phyloP scores from a whole-genome alignment of 2,329 filamentous ascomycete species.

The Aspergillus hortae region DNA sequence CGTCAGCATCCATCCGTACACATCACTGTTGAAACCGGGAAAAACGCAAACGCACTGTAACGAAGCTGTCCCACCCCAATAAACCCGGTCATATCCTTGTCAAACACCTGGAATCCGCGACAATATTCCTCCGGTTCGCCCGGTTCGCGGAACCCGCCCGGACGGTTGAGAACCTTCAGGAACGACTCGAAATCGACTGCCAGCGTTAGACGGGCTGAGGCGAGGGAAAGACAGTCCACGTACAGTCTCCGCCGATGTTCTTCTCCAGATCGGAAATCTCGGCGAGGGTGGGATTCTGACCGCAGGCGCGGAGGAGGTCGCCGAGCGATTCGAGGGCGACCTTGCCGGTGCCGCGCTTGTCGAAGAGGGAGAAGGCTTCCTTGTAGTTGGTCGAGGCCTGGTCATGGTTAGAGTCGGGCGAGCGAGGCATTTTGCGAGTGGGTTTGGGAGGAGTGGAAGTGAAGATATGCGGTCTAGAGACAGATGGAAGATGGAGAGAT shows the following conservation, averaged over 20 bases:
- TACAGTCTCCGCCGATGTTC: constrained; percentile 85
- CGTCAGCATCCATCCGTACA: constrained; percentile 1
- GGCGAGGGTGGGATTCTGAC: constrained; percentile 92
- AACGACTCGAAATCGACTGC: constrained; percentile 97
- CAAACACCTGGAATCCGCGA: constrained; percentile 97
- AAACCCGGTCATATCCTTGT: constrained; percentile 97
- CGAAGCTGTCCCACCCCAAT: constrained; percentile 97
- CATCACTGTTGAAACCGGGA: too few species aligned
- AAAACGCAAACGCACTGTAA: constrained; percentile 56
- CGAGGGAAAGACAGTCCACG: constrained; percentile 40
- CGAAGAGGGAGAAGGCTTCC: constrained; percentile 98
- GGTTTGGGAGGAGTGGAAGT: constrained; percentile 4
- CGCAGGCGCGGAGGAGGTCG: constrained; percentile 91
- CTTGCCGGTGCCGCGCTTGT: constrained; percentile 96
- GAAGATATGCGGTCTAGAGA: background rate
- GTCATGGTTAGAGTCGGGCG: constrained; percentile 21
- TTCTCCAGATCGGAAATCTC: constrained; percentile 94
- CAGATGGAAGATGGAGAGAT: constrained; percentile 4
- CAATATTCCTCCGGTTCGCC: constrained; percentile 98
- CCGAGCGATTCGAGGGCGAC: constrained; percentile 83
- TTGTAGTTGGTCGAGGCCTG: constrained; percentile 96
- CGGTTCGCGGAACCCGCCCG: constrained; percentile 95
- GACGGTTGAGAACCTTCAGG: constrained; percentile 92
- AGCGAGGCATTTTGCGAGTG: constrained; percentile 24
- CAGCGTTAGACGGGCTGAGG: background rate